Conservation (phyloP, 2,329 filamentous ascomycete genomes). For the Penicillium sp. region DNA sequence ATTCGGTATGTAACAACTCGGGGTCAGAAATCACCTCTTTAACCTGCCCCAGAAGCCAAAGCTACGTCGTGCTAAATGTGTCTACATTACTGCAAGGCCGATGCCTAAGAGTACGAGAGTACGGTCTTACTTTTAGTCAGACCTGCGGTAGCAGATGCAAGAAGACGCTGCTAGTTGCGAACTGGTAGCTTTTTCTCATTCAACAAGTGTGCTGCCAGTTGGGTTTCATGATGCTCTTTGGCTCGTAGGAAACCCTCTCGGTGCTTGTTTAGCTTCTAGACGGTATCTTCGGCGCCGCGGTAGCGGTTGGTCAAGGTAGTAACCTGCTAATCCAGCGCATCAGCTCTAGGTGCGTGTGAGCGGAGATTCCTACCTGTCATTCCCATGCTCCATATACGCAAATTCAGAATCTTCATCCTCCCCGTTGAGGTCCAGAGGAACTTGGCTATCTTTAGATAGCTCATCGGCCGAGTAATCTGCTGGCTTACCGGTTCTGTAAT, state of each 20-base stretch:
- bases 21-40: too few species aligned
- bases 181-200: constrained; percentile 64
- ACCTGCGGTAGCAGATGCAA: constrained; percentile 48
- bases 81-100: background rate
- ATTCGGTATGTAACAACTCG: too few species aligned
- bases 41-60: too few species aligned
- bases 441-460: constrained; percentile 6
- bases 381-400: constrained; percentile 23
- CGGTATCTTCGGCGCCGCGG: constrained; percentile 46
- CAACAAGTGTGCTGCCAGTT: constrained; percentile 51
- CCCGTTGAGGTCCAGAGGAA: constrained; percentile 2
- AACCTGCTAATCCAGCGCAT: constrained; percentile 41
- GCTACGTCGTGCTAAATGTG: too few species aligned
- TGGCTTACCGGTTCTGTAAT: constrained; percentile 8
- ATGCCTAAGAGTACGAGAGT: background rate
- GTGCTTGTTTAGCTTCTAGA: constrained; percentile 50
- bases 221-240: constrained; percentile 54
- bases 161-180: constrained; percentile 55
- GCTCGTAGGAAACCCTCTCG: constrained; percentile 54
- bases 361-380: constrained; percentile 21
- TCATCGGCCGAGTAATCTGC: background rate
- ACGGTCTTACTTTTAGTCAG: constrained; percentile 29
- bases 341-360: constrained; percentile 36
- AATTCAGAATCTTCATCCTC: constrained; percentile 22
- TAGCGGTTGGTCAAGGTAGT: constrained; percentile 38